Percentiles rank a stretch among this genome's conserved stretches.
These are phyloP conservation scores for Coemansia reversa DNA, from an alignment of 192 early-diverging fungal genomes.

Conservation along the genomic window DNA sequence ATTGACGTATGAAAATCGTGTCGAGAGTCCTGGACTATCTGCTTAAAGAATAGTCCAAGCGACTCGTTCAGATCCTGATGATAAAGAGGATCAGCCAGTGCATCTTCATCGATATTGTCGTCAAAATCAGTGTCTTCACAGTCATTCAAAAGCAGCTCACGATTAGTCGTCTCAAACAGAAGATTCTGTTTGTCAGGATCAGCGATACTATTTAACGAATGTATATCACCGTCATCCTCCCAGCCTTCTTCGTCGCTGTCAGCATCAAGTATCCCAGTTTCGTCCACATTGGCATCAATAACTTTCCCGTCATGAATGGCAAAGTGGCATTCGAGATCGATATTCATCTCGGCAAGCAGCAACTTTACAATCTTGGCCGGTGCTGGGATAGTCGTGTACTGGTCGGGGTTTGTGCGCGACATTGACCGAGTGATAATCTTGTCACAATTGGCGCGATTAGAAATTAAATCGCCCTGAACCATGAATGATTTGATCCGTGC, in stretches of 20 bases:
- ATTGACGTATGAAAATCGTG: constrained; percentile 21
- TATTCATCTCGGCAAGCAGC: constrained; percentile 74
- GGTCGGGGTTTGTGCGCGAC: constrained; percentile 59
- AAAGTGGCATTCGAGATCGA: constrained; percentile 63
- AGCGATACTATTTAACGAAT: constrained; percentile 7
- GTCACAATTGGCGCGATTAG: constrained; percentile 32
- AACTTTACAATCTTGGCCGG: constrained; percentile 85
- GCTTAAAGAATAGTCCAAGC: constrained; percentile 32
- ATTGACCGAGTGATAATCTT: constrained; percentile 63
- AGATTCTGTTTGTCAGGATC: constrained; percentile 25
- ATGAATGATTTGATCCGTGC: constrained; percentile 61
- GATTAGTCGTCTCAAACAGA: constrained; percentile 16
- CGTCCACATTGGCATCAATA: constrained; percentile 55
- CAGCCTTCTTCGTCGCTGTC: constrained; percentile 56
- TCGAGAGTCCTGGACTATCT: constrained; percentile 20
- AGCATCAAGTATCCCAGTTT: constrained; percentile 57
- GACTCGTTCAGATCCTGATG: constrained; percentile 46
- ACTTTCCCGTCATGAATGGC: constrained; percentile 57
- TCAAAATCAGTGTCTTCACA: constrained; percentile 28
- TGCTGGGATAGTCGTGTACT: constrained; percentile 75
- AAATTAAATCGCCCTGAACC: constrained; percentile 81
- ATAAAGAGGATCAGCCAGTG: constrained; percentile 47
- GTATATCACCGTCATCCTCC: constrained; percentile 56
- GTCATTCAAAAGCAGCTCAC: constrained; percentile 6
- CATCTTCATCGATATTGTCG: constrained; percentile 44